Evolutionary conservation across 2,329 filamentous ascomycete species (phyloP), one percentile per base, ranked within the genome.

Genomic region (Penicillium nordicum): DNA sequence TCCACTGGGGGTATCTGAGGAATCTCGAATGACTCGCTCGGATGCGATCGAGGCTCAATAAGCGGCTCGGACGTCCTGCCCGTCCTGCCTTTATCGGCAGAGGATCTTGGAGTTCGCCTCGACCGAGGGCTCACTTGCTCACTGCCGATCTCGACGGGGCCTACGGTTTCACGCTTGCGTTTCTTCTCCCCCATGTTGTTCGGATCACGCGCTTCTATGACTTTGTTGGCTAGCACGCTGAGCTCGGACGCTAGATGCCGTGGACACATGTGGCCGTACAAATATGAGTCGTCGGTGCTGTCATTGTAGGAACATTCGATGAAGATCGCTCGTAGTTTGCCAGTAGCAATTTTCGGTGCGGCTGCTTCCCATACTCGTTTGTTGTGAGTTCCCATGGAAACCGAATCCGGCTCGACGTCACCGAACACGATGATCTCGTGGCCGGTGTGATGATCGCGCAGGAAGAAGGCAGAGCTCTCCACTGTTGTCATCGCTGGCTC

Each of bases 241-340:
- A 99, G 79, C 73, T 99, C 94, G 44, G 88, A 84, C 25, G 93
- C 84, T 12, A 99, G 76, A 70, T 91, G 94, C 0, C 86, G 81
- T 0, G 94, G 94, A 37, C 90, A 90, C 14, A 99, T 79, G 66
- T 99, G 94, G 0, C 94, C 94, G 63, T 92, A 99, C 0, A 99
- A 80, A 0, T 87, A 84, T 48, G 88, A 86, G 58, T 94, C 87
- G 23, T 84, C 81, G 66, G 92, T 88, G 8, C 84, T 84, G 71
- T 97, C 88, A 59, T 91, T 89, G 72, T 93, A 99, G 59, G 90
- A 96, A 73, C 93, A 97, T 78, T 99, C 94, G 65, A 99, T 95
- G 69, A 97, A 93, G 12, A 99, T 88, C 11, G 88, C 93, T 0
- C 81, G 83, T 0, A 99, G 80, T 4, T 82, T 80, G 1, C 90